Percentiles rank a stretch among this genome's conserved stretches.
phyloP scores from a whole-genome alignment of 805 yeast species.

The Cyberlindnera euphorbiae region DNA sequence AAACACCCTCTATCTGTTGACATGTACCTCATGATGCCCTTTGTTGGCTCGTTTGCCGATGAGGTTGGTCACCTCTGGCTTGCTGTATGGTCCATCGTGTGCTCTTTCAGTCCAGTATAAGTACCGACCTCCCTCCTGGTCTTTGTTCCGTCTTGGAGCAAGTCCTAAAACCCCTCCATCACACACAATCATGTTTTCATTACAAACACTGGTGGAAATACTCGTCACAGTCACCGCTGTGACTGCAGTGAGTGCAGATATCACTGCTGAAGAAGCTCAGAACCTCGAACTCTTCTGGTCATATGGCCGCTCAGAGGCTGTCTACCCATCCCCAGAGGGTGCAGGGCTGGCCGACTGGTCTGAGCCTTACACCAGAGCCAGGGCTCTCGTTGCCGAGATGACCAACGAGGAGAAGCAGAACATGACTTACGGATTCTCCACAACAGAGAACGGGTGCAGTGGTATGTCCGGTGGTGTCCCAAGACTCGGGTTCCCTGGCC shows the following conservation, averaged over 20 bases:
- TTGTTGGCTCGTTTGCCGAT: too few relatives aligned
- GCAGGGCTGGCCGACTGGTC: slow-evolving; percentile 6
- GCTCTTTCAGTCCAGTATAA: too few relatives aligned
- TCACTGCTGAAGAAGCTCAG: neutral
- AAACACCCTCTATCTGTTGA: too few relatives aligned
- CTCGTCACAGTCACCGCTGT: neutral
- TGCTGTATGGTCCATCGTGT: too few relatives aligned
- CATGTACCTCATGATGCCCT: too few relatives aligned
- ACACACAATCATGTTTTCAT: too few relatives aligned
- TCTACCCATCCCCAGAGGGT: slow-evolving; percentile 5
- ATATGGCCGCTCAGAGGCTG: slow-evolving; percentile 4
- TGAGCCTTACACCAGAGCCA: slow-evolving; percentile 4
- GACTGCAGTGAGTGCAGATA: neutral
- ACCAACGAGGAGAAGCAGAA: slow-evolving; percentile 9
- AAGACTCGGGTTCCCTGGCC: slow-evolving; percentile 7
- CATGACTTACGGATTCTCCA: slow-evolving; percentile 4
- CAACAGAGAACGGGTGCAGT: slow-evolving; percentile 1
- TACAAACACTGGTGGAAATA: too few relatives aligned
- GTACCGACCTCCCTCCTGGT: too few relatives aligned
- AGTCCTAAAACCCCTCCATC: too few relatives aligned
- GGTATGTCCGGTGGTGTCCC: slow-evolving; percentile 7
- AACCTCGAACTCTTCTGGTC: slow-evolving; percentile 3
- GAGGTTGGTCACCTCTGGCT: too few relatives aligned
- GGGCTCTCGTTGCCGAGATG: slow-evolving; percentile 6
- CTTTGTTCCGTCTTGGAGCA: too few relatives aligned